Conservation (phyloP, 2,329 filamentous ascomycete species). For the Parascedosporium putredinis region DNA sequence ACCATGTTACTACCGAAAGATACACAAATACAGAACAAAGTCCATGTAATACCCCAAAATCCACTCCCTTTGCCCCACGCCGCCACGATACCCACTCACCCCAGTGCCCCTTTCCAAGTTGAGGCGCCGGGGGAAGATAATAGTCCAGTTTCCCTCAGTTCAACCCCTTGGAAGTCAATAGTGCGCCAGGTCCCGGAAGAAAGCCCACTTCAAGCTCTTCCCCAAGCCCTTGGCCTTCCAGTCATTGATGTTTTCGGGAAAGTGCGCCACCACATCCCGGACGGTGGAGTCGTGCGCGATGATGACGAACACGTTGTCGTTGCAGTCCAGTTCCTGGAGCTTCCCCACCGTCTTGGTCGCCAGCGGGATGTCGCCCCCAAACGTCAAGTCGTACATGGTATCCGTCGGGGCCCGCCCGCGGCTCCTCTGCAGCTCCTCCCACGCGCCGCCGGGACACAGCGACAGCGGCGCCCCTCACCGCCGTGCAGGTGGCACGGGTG, state of each 20-base stretch:
- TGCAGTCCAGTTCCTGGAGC: conserved; percentile 14
- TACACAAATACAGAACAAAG: too few relatives aligned
- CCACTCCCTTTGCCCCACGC: too few relatives aligned
- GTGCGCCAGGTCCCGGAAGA: conserved; percentile 15
- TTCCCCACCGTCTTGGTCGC: conserved; percentile 10
- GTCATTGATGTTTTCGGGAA: conserved; percentile 15
- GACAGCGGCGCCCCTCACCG: too few relatives aligned
- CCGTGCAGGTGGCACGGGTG: conserved; percentile 12
- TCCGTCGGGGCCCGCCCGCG: conserved; percentile 14
- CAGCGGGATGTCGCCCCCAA: conserved; percentile 15
- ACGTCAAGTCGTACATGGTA: conserved; percentile 16
- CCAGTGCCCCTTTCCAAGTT: too few relatives aligned
- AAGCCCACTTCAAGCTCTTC: conserved; percentile 13
- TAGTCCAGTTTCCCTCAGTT: not conserved
- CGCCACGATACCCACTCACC: too few relatives aligned
- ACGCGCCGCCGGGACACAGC: conserved; percentile 14
- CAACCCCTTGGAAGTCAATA: conserved; percentile 10
- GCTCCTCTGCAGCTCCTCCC: conserved; percentile 14
- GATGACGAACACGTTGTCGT: conserved; percentile 15
- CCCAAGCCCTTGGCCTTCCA: conserved; percentile 16
- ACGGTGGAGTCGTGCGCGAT: conserved; percentile 17
- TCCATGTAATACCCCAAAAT: too few relatives aligned
- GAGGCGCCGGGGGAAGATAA: too few relatives aligned
- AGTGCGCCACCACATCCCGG: conserved; percentile 13
- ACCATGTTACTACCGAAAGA: too few relatives aligned